Conservation (phyloP, 2,329 filamentous ascomycete genomes). For the Cercospora sp. region DNA sequence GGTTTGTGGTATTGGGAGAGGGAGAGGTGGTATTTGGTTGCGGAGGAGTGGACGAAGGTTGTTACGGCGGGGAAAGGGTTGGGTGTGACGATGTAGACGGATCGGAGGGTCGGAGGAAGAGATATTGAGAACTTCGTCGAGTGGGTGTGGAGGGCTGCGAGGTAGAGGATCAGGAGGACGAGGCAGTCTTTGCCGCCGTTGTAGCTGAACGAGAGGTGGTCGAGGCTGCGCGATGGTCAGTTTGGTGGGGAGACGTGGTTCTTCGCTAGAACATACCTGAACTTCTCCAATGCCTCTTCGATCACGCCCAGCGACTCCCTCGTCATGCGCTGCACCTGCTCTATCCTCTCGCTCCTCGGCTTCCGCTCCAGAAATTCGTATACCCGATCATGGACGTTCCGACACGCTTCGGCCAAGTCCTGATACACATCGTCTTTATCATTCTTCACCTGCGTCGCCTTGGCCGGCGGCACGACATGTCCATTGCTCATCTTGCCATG, state of each 20-base stretch:
- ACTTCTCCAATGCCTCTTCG: constrained; percentile 70
- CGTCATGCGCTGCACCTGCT: constrained; percentile 71
- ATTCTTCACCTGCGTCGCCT: neutral
- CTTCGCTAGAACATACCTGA: constrained; percentile 56
- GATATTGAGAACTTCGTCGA: constrained; percentile 33
- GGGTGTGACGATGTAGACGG: constrained; percentile 84
- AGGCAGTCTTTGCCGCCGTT: constrained; percentile 98
- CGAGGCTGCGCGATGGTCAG: constrained; percentile 56
- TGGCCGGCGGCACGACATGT: neutral
- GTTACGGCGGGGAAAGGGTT: constrained; percentile 87
- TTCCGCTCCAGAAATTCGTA: constrained; percentile 65
- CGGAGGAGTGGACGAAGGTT: constrained; percentile 71
- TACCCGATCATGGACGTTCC: constrained; percentile 60
- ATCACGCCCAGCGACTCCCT: constrained; percentile 72
- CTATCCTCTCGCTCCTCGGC: constrained; percentile 58
- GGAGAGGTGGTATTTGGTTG: constrained; percentile 70
- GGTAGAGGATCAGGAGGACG: constrained; percentile 83
- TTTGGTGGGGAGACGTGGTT: neutral
- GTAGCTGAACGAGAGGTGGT: constrained; percentile 85
- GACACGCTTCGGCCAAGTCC: constrained; percentile 46
- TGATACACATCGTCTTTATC: constrained; percentile 12
- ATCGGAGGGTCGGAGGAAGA: constrained; percentile 61
- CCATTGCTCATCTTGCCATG: constrained; percentile 11
- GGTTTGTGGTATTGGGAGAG: constrained; percentile 72
- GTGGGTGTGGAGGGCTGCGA: constrained; percentile 60